A percentile compares a stretch with the other conserved stretches of the same genome.
phyloP scores from a whole-genome alignment of 2,329 filamentous ascomycete species.

The Aspergillus caelatus region DNA sequence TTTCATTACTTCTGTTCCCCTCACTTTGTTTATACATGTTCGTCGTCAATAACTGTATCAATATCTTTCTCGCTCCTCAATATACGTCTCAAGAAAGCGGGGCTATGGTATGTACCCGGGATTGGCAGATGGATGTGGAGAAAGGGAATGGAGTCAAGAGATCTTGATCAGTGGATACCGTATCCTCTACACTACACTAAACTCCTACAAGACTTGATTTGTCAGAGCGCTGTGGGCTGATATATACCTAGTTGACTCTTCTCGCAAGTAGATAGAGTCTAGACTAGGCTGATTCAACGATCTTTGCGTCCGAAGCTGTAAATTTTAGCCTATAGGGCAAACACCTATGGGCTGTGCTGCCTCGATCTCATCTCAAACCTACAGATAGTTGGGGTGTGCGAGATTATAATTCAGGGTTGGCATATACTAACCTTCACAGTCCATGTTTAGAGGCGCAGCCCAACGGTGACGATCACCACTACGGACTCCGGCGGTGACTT shows the following conservation, averaged over 20 bases:
- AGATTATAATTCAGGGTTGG: not conserved
- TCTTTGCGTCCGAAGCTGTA: not conserved
- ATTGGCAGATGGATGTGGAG: slow-evolving; percentile 1
- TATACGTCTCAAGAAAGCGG: not conserved
- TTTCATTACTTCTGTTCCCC: not conserved
- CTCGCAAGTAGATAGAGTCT: not conserved
- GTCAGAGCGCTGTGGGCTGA: not conserved
- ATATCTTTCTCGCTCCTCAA: not conserved
- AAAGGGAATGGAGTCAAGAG: not conserved
- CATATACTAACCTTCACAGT: not conserved
- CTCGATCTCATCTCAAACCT: not conserved
- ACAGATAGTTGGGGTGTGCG: not conserved
- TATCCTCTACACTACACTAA: not conserved
- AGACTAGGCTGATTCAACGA: not conserved
- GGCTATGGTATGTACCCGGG: not conserved
- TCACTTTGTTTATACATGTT: not conserved
- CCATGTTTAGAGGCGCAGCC: not conserved
- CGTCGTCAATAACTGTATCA: not conserved
- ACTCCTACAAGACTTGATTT: not conserved
- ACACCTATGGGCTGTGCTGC: not conserved
- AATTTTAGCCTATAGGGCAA: not conserved
- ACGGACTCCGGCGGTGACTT: not conserved
- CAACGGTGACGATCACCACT: not conserved
- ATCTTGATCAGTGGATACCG: not conserved
- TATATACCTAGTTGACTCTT: not conserved